phyloP scores from a whole-genome alignment of 2,329 filamentous ascomycete species.

The Pezicula neosporulosa region DNA sequence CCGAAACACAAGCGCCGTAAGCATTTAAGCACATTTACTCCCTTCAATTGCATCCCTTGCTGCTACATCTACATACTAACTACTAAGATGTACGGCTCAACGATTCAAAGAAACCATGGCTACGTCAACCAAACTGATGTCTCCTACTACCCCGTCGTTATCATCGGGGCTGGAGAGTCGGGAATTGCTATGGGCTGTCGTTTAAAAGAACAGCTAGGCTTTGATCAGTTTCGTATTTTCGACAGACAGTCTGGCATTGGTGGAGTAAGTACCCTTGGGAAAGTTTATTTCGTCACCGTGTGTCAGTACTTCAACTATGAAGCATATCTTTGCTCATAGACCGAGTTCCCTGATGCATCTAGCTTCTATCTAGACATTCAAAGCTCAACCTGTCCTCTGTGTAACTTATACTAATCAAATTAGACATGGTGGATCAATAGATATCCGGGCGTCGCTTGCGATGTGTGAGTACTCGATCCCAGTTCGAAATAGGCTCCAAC shows the following conservation, averaged over 20 bases:
- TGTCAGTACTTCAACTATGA: background rate
- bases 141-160: conserved; percentile 37
- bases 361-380: too few species aligned
- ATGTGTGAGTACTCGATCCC: conserved; percentile 35
- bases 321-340: background rate
- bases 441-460: conserved; percentile 51
- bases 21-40: background rate
- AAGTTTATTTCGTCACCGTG: background rate
- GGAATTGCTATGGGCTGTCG: conserved; percentile 57
- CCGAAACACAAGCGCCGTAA: background rate
- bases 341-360: too few species aligned
- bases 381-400: too few species aligned
- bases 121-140: conserved; percentile 34
- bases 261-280: conserved; percentile 25
- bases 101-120: conserved; percentile 35
- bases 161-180: conserved; percentile 56
- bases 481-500: background rate
- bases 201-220: conserved; percentile 48
- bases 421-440: conserved; percentile 53
- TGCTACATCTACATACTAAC: background rate
- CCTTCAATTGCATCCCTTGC: background rate
- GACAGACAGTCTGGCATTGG: conserved; percentile 54
- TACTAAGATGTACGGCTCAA: conserved; percentile 21
- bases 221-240: conserved; percentile 56
- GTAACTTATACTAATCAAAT: background rate